Base-by-base conservation (phyloP, 78 protist genomes). In the Tieghemostelium lacteum region DNA sequence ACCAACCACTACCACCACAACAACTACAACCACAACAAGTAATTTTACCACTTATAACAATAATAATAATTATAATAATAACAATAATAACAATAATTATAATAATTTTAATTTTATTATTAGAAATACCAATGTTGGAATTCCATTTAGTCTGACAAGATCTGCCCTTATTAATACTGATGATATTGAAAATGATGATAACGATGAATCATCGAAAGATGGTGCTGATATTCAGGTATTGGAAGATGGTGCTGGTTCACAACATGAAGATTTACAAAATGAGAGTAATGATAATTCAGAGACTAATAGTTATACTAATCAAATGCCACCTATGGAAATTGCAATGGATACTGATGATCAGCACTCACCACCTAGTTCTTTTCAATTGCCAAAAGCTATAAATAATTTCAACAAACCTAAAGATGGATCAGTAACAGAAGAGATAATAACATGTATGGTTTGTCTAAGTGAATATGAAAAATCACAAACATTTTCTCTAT, bases 21-120 rank as follows among this genome's bases (percentile, higher is more conserved):
- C 10, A 0, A 60, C 20, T 22, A 3, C 3, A 10, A 61, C n/a
- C 29, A 29, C 6, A 26, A 61, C 2, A 10, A 61, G 28, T 61
- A 61, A 61, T 61, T 24, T 33, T 37, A 63, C 7, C 34, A 10
- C 16, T n/a, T 26, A n/a, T 28, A 60, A 60, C 28, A 64, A 37
- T 37, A 64, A 37, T 39, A 64, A 64, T 64, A 39, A 39, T n/a
- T 37, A 65, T 64, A 64, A 64, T 64, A 37, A 64, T 65, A 65
- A 65, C 36, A 37, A 64, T 65, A 65, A 65, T 39, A 39, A 65
- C 24, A 65, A 40, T 14, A 67, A 67, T 26, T 24, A 42, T 42
- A 67, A 49, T 14, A 40, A 40, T 28, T 26, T 28, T 28, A 67
- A 28, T 29, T 49, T 29, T 55, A 50, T 14, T 55, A 55, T 45